phyloP scores from a whole-genome alignment of 495 filamentous ascomycete genomes.

The Aspergillus egyptiacus region DNA sequence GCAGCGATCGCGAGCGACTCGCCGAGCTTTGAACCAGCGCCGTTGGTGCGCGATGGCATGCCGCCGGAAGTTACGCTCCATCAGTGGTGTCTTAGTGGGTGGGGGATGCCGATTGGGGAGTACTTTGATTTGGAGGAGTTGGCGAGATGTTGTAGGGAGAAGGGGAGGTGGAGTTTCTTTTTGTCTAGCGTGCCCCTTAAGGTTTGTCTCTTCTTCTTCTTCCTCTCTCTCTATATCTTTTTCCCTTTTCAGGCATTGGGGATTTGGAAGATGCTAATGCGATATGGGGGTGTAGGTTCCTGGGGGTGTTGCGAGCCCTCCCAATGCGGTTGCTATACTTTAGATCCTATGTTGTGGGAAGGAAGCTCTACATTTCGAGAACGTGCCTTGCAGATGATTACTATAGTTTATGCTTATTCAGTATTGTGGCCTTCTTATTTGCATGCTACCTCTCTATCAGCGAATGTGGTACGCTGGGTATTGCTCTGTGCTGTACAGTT shows the following conservation, averaged over 20 bases:
- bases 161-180: constrained; percentile 46
- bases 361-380: too few relatives aligned
- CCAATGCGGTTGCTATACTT: constrained; percentile 46
- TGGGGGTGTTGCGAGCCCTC: constrained; percentile 51
- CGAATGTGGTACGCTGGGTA: too few relatives aligned
- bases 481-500: too few relatives aligned
- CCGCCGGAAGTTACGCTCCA: constrained; percentile 33
- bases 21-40: constrained; percentile 38
- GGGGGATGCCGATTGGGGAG: constrained; percentile 56
- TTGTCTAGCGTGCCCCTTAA: constrained; percentile 51
- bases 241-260: background rate
- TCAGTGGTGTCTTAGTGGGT: constrained; percentile 49
- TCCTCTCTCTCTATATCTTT: constrained; percentile 1
- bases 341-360: constrained; percentile 12
- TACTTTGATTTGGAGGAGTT: constrained; percentile 52
- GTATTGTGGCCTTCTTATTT: too few relatives aligned
- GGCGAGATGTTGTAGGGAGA: constrained; percentile 36
- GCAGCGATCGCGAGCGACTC: constrained; percentile 48
- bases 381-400: too few relatives aligned
- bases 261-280: background rate
- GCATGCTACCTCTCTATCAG: too few relatives aligned
- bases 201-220: constrained; percentile 29
- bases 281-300: constrained; percentile 25
- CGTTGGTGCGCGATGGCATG: constrained; percentile 6
- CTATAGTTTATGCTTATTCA: too few relatives aligned